Evolutionary conservation across 345 rosid species (phyloP), one percentile per base, ranked within the genome.

Genomic region (Aquilaria sinensis): DNA sequence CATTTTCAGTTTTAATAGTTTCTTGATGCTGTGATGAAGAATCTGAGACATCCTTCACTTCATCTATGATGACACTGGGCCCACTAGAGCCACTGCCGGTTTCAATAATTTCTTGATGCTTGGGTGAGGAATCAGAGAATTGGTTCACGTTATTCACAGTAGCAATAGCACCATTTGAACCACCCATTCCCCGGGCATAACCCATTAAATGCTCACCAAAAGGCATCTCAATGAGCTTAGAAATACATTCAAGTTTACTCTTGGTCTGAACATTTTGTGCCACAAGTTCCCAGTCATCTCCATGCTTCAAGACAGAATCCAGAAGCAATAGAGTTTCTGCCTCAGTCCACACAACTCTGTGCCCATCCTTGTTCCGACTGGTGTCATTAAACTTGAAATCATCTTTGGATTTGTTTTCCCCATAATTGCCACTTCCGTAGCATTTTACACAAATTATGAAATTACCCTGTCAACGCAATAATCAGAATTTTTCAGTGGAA

Each of bases 201-300:
- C 81, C 73, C 68, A 78, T 71, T 59, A 82, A 69, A 72, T 84
- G 68, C 66, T 87, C 90, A 60, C 97, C 96, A 65, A 94, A 85
- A 2, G 99, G 99, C 54, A 90, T 77, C 78, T 90, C 99, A 56
- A 94, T 82, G 57, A 94, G 80, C 76, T 88, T 94, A 10, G 88
- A 60, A 66, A 94, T 85, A 67, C 99, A 94, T 59, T 90, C 96
- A 1, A 83, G 73, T 69, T 83, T 88, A 52, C 72, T 81, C 83
- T 88, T 94, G 23, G 89, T 83, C 57, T 76, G 75, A 70, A 94
- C 85, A 75, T 76, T 80, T 72, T 80, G 84, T 8, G 95, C 88
- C 72, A 90, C 88, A 65, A 90, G 89, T 58, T 90, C 97, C 99
- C 99, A 94, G 61, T 94, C 84, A 62, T 90, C 87, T 47, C 95